Conservation (phyloP, 176 grass and related monocot genomes). For the Hordeum marinum region DNA sequence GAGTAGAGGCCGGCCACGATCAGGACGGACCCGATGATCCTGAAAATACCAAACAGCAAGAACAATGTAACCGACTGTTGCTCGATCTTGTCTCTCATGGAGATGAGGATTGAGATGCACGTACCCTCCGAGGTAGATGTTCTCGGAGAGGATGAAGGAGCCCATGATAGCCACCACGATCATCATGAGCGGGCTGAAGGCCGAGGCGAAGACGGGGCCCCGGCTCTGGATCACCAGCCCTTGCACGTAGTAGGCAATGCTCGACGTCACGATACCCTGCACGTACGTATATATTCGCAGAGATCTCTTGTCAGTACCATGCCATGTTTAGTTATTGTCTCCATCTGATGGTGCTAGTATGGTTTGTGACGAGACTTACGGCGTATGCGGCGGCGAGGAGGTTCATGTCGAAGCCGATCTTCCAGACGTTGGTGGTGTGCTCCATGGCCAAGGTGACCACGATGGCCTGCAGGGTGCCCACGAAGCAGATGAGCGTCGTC, state of each 20-base stretch:
- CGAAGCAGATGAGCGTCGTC: conserved; percentile 78
- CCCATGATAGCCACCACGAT: conserved; percentile 98
- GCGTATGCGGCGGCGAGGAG: conserved; percentile 94
- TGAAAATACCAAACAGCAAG: conserved; percentile 29
- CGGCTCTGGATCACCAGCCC: conserved; percentile 76
- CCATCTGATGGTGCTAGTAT: neutral
- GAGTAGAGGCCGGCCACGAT: conserved; percentile 87
- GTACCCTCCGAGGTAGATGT: conserved; percentile 95
- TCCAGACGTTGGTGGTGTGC: conserved; percentile 60
- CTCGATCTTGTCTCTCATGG: neutral
- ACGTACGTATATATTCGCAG: neutral
- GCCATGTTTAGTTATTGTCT: neutral
- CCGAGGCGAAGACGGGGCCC: conserved; percentile 90
- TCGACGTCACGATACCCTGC: conserved; percentile 97
- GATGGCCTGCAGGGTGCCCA: conserved; percentile 93
- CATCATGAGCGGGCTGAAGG: conserved; percentile 99
- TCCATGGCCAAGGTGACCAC: conserved; percentile 88
- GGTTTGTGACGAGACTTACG: conserved; percentile 39
- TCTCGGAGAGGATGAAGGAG: conserved; percentile 94
- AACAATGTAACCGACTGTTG: neutral
- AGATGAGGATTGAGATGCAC: neutral
- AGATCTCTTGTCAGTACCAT: neutral
- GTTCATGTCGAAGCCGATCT: conserved; percentile 97
- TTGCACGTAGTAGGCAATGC: conserved; percentile 99
- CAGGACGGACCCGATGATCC: conserved; percentile 62